Evolutionary conservation across 768 basidiomycete genomes (phyloP), one percentile per base, ranked within the genome.

Genomic region (Xerocomellus amylosporus): DNA sequence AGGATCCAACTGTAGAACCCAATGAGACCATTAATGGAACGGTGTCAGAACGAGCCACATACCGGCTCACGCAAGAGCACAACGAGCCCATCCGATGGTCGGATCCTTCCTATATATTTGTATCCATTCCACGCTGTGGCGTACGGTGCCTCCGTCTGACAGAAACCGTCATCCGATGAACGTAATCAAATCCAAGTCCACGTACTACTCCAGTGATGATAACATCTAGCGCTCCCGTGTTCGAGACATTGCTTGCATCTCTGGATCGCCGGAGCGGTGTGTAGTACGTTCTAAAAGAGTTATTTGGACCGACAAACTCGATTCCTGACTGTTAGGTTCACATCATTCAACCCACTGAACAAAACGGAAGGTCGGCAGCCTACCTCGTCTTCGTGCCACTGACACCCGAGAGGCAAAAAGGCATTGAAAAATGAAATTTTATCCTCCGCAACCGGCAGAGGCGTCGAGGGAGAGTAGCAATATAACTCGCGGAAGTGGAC

Each of bases 1-100:
- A 30, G 61, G 55, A 28, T 65, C 65, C 33, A 68, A 28, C 69
- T 71, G 41, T 17, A 12, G 30, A 47, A 36, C 15, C 8, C 7
- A 15, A n/a, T 64, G 20, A 61, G 50, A 38, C 26, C 30, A 30
- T 30, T 30, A 52, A 26, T 14, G 53, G 1, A 19, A 55, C 15
- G 49, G 20, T 7, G 24, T 28, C 30, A 12, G 38, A 46, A 36
- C 13, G 48, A 30, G 17, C 39, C 28, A 70, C 79, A 54, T 51
- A 82, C 82, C 50, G 83, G 77, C 70, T 80, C 75, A 50, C 80
- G 77, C 26, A 76, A 58, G 33, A 87, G 66, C 4, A 79, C 75
- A 28, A 86, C 71, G 37, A 86, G 70, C 14, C 86, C 86, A 66
- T 88, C 86, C 37, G 73, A 73, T 8, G 80, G 68, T 30, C 86